Evolutionary conservation across 352 stramenopile genomes (phyloP), one percentile per base, ranked within the genome.

Genomic region (Pythium plurisporium): DNA sequence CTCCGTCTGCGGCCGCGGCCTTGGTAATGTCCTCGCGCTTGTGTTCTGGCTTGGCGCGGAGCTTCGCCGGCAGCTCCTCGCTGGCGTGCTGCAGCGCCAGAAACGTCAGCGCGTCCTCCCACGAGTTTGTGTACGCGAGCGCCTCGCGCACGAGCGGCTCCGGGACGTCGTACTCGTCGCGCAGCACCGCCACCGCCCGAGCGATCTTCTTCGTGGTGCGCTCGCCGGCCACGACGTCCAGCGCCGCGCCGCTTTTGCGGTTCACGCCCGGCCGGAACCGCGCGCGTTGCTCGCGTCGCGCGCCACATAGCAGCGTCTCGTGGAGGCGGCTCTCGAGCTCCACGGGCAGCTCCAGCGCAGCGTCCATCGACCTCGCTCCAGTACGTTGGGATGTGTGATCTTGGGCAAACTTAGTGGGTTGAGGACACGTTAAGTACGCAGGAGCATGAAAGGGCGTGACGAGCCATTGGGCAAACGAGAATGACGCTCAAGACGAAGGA

Each of bases 31-130:
- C 49, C 1, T 29, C 19, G 1, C 20, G 27, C 4, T 22, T 44
- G 7, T 26, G 37, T 3, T 63, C 60, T 15, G 69, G 73, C 7
- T 64, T 52, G 25, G 75, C 74, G 1, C 75, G 71, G 17, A 91
- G 44, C 19, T 64, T 59, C 0, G 27, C 17, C 1, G 82, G 82
- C 4, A 91, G 69, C 54, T 76, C 74, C 10, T 85, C 72, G 37
- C 82, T 89, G 20, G 73, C 23, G 29, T 70, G 50, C 51, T 89
- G 79, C 46, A 89, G 60, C 46, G 73, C 62, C 36, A 91, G 46
- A 48, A 89, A 91, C 54, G 48, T 57, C 44, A 91, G 66, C 29
- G 82, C 79, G 53, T 91, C 79, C 56, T 89, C 82, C 27, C 85
- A 66, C 3, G 72, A 69, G 59, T 91, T 91, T 4, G 70, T 67